Base-by-base conservation (phyloP, 2,329 filamentous ascomycete species). In the Cladosporium colombiae region DNA sequence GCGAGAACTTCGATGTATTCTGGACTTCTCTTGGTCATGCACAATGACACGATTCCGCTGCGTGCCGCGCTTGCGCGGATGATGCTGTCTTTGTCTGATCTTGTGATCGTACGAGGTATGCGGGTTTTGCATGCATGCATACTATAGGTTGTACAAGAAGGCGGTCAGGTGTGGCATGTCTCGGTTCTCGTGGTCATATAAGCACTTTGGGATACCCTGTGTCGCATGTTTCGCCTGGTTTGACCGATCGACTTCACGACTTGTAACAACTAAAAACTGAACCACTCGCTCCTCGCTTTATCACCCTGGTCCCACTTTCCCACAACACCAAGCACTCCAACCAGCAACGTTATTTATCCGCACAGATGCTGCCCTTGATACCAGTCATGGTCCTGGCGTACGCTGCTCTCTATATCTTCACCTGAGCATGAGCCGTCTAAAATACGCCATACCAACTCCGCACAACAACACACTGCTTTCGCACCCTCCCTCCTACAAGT, bases 351-450 rank as follows among this genome's bases (percentile, higher is more conserved):
- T 13, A 21, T 21, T 11, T 16, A 33, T 11, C 8, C 33, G 27
- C 18, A 14, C 62, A 50, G 7, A 68, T 68, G 67, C 52, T 65
- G 16, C 61, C 61, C 33, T 60, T 68, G 29, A 37, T 68, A 27
- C 65, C 67, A 29, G 62, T 68, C 52, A 62, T 68, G 27, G 58
- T 68, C 11, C 25, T 68, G 65, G 67, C 67, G 16, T 68, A 68
- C 37, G 67, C 67, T 6, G 67, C 67, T 11, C 62, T 67, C 11
- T 68, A 68, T 50, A 44, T 68, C 46, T 60, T 68, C 35, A 68
- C 67, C 35, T 68, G 64, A 68, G 64, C n/a, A 21, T 11, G n/a
- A 46, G n/a, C 8, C 7, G 10, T 5, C 4, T n/a, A 21, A 44
- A 11, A 10, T 21, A 44, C 2, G n/a, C 18, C n/a, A 46, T 13